Base-by-base conservation (phyloP, 768 basidiomycete genomes). In the Lactifluus subvellereus region DNA sequence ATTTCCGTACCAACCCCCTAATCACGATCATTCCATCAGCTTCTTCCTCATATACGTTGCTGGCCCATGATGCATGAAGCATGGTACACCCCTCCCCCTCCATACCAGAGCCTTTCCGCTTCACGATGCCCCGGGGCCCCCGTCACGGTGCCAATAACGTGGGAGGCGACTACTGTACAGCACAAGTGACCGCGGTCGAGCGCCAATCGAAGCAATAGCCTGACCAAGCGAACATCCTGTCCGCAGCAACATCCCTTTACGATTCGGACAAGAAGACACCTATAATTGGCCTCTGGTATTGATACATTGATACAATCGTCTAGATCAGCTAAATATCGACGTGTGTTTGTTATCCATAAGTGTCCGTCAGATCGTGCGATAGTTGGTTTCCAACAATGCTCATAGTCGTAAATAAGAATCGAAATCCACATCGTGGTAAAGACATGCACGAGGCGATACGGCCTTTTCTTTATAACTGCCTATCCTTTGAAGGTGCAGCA, bases 401-500 rank as follows among this genome's bases (percentile, higher is more conserved):
- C 57, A 53, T 59, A 20, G 47, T 20, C 20, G 37, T 49, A 59
- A 16, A 38, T 35, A 57, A 32, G 6, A 54, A 16, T 10, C 6
- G 16, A 47, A 51, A 37, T 51, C 22, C 13, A 9, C 30, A 9
- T 49, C 27, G 37, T 22, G 9, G 14, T 45, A 11, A 42, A 18
- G n/a, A 32, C 20, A 49, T 50, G 49, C 9, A 49, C 42, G 22
- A 49, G 16, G 22, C 20, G 42, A 11, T 30, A 42, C 16, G 6
- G 6, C 16, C 32, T 54, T 64, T 60, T 59, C 55, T 49, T 27
- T 38, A 37, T 33, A 6, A 33, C 35, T 16, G 14, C 18, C 49
- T 66, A 88, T 75, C 88, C 86, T 66, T 88, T 84, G 76, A 79
- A 91, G 58, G 90, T 91, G 75, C 88, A 91, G 69, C 88, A 91